Evolutionary conservation across 2,329 filamentous ascomycete species (phyloP), one percentile per base, ranked within the genome.

Genomic region (Penicillium paneum): DNA sequence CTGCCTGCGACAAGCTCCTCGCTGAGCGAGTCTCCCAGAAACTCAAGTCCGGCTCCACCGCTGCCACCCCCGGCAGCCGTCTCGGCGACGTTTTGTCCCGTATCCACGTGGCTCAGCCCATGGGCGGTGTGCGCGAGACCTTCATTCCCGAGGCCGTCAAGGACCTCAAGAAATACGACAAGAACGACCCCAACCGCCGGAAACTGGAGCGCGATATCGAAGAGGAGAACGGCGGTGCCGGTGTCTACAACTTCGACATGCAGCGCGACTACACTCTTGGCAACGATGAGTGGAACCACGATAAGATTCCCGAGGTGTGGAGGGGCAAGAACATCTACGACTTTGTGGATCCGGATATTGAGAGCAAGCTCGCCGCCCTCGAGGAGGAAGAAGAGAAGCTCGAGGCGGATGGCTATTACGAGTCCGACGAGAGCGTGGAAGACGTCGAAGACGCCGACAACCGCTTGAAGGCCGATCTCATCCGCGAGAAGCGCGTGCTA

Each of bases 291-390:
- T 97, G 94, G 94, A 96, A 96, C 74, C 84, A 96, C 72, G 95
- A 99, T 78, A 91, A 89, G 76, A 89, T 97, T 52, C 94, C 94
- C 31, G 94, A 99, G 76, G 82, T 97, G 45, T 89, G 92, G 74
- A 87, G 97, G 70, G 94, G 94, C 74, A 92, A 93, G 82, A 99
- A 99, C 74, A 90, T 99, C 54, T 94, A 93, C 78, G 94, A 99
- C 76, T 99, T 90, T 74, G 86, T 99, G 69, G 94, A 97, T 68
- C 92, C 93, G 1, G 95, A 99, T 52, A 99, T 99, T 70, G 94
- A 96, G 68, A 83, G 86, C 63, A 97, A 96, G 79, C 83, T 99
- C 46, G 87, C 88, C 48, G 91, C 91, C 52, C 82, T 99, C 32
- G 94, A 99, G 75, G 92, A 92, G 59, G 95, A 99, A 71, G 94